phyloP scores from a whole-genome alignment of 169 alveolate species.

The Theileria parva region DNA sequence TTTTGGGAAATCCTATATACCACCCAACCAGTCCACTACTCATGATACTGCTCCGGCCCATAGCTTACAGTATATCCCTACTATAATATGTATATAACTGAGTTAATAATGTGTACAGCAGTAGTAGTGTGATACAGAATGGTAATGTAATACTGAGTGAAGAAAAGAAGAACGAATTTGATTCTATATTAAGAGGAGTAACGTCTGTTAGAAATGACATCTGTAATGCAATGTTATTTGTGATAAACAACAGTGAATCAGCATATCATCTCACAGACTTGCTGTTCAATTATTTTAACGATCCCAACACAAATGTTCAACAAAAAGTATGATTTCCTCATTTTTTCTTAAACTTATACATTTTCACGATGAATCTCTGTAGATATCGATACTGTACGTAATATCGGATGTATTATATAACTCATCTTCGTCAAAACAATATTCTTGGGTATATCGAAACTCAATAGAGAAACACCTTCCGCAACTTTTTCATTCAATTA shows the following conservation, averaged over 20 bases:
- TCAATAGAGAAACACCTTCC: conserved; percentile 58
- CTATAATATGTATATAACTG: background rate
- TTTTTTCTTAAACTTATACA: background rate
- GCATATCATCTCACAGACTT: conserved; percentile 57
- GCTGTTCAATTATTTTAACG: conserved; percentile 22
- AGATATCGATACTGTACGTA: conserved; percentile 55
- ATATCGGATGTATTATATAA: conserved; percentile 61
- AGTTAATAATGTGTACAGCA: background rate
- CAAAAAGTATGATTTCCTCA: conserved; percentile 30
- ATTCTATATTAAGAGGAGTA: conserved; percentile 9
- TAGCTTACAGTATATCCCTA: background rate
- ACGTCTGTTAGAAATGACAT: conserved; percentile 24
- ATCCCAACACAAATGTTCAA: conserved; percentile 21
- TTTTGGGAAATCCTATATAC: conserved; percentile 34
- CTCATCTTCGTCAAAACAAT: conserved; percentile 51
- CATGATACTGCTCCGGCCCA: background rate
- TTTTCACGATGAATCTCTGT: background rate
- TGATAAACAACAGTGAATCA: conserved; percentile 62
- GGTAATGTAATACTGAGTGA: conserved; percentile 30
- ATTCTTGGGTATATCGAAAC: conserved; percentile 49
- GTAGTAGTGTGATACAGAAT: conserved; percentile 17
- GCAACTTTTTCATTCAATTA: conserved; percentile 35
- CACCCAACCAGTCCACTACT: conserved; percentile 26
- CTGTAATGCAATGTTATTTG: conserved; percentile 59
- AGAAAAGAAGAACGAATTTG: conserved; percentile 9